Evolutionary conservation across 805 yeast species (phyloP).

Genomic region (Blastobotrys chiropterorum): DNA sequence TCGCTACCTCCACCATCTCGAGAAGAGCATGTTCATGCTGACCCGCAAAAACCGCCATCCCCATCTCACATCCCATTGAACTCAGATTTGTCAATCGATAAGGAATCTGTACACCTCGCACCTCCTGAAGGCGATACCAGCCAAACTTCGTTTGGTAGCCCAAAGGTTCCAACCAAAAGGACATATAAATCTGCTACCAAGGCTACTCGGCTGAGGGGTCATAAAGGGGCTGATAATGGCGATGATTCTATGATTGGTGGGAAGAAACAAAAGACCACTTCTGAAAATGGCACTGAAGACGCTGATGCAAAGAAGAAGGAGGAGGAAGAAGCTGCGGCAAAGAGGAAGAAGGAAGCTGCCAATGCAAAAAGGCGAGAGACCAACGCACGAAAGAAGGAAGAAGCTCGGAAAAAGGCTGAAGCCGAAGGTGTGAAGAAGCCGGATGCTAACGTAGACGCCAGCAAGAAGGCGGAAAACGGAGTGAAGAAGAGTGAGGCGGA

Average conservation of each 20-base stretch:
- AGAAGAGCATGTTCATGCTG: background rate
- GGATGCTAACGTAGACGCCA: too few species aligned
- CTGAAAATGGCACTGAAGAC: background rate
- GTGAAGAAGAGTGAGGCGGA: background rate
- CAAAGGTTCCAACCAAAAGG: background rate
- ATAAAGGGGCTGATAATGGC: background rate
- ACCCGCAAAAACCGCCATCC: conserved; percentile 7
- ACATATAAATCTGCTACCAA: background rate
- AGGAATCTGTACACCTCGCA: background rate
- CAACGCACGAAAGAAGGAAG: background rate
- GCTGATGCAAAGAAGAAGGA: background rate
- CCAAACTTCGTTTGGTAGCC: background rate
- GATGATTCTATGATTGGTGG: background rate
- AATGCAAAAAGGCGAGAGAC: background rate
- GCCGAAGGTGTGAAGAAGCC: too few species aligned
- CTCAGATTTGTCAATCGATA: background rate
- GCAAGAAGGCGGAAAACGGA: background rate
- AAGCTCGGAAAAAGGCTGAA: background rate
- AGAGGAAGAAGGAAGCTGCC: background rate
- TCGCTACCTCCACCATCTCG: conserved; percentile 4
- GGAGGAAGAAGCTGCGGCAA: background rate
- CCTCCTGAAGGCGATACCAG: background rate
- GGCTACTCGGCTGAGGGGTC: background rate
- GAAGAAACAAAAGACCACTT: background rate
- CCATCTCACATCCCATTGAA: conserved; percentile 2